A percentile compares a stretch with the other conserved stretches of the same genome.
These are phyloP conservation scores for Talaromyces nanjingensis DNA, from an alignment of 495 filamentous ascomycete species.

Conservation along the genomic window DNA sequence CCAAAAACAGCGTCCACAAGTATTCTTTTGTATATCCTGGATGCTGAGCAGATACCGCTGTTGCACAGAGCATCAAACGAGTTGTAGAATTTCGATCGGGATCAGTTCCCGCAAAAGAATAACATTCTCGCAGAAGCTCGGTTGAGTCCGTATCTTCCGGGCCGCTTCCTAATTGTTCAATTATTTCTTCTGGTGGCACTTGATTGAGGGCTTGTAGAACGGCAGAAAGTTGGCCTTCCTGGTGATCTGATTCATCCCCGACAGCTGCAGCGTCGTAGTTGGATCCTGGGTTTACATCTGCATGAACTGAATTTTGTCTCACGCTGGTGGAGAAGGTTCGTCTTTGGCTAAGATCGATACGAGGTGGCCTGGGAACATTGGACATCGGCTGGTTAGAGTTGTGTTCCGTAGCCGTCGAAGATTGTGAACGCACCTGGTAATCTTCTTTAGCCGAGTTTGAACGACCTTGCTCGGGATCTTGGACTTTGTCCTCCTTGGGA, in stretches of 20 bases:
- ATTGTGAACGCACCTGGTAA: neutral
- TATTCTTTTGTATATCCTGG: constrained; percentile 27
- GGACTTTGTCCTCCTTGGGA: constrained; percentile 35
- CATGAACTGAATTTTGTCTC: constrained; percentile 5
- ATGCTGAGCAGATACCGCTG: constrained; percentile 19
- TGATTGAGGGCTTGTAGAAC: neutral
- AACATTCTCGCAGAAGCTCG: constrained; percentile 30
- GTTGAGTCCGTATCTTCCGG: constrained; percentile 38
- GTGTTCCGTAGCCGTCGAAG: neutral
- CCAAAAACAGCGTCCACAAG: constrained; percentile 23
- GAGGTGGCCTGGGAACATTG: neutral
- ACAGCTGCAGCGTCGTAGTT: neutral
- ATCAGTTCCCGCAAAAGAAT: neutral
- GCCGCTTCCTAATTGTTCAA: constrained; percentile 31
- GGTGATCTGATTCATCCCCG: neutral
- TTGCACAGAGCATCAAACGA: constrained; percentile 7
- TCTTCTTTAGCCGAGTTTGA: neutral
- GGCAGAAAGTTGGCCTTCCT: neutral
- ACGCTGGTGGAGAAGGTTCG: constrained; percentile 18
- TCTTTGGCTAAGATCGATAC: constrained; percentile 13
- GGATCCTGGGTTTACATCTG: constrained; percentile 3
- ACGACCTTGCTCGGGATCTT: constrained; percentile 11
- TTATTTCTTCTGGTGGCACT: neutral
- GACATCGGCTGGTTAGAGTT: neutral
- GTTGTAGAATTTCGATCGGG: neutral